Evolutionary conservation across 352 stramenopile genomes (phyloP), one percentile per base, ranked within the genome.

Genomic region (Phytopythium chamaehyphon): DNA sequence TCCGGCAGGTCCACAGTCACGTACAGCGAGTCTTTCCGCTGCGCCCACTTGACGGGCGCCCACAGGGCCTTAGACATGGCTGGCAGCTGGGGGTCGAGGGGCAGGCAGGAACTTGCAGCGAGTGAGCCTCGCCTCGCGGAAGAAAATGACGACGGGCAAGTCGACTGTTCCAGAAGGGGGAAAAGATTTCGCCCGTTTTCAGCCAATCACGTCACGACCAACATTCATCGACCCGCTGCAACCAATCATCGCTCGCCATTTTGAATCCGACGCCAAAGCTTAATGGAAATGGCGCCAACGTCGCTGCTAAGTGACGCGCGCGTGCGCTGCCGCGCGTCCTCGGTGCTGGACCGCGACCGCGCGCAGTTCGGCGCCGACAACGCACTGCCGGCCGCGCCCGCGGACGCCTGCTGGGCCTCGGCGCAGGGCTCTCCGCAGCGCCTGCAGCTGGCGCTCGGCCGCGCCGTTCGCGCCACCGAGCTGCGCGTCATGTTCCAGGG

Each of bases 21-120:
- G 62, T 98, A 99, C 21, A 99, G 55, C 57, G 93, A 94, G 62
- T 98, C 93, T 53, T 93, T 97, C 71, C 95, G 86, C 71, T 99
- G 96, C 46, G 96, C 96, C 93, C 95, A 99, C 75, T 98, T 97
- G 40, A 98, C 86, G 7, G 91, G 90, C 51, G 90, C 87, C 73
- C 81, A 91, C 51, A 94, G 55, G 57, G 78, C 62, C 47, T 86
- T 87, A 19, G 59, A 60, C 55, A 66, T 66, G 15, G 18, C 47
- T n/a, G 12, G 11, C 11, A 31, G 16, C 18, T 23, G 24, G 6
- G 3, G 19, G 9, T 3, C 19, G 28, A 26, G 16, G 45, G 21
- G 18, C n/a, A n/a, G n/a, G n/a, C n/a, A n/a, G n/a, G n/a, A n/a
- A n/a, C n/a, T 33, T 9, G 9, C 28, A 9, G 28, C 5, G 28